phyloP scores from a whole-genome alignment of 371 early-diverging fungal genomes.

The Coemansia sp. region DNA sequence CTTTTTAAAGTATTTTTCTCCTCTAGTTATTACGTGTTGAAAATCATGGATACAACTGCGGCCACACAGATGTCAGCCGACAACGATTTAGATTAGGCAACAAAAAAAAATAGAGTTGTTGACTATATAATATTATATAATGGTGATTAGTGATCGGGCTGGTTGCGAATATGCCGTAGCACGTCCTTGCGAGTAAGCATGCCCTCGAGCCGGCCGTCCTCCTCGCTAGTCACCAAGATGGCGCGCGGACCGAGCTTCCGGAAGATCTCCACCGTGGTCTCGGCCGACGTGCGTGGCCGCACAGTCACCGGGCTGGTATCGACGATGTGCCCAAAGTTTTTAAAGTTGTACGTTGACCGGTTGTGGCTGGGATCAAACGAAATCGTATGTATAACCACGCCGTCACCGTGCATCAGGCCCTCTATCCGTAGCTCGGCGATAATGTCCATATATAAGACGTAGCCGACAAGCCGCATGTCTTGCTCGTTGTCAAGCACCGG shows the following conservation, averaged over 20 bases:
- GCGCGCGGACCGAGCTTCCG: slow-evolving; percentile 84
- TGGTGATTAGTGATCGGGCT: not conserved
- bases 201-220: slow-evolving; percentile 65
- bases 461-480: slow-evolving; percentile 76
- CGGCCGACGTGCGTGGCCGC: slow-evolving; percentile 75
- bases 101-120: no score
- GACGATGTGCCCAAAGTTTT: slow-evolving; percentile 69
- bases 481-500: slow-evolving; percentile 76
- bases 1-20: no score
- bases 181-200: slow-evolving; percentile 80
- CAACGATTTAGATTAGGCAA: no score
- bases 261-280: slow-evolving; percentile 88
- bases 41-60: no score
- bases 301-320: slow-evolving; percentile 85
- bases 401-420: not conserved
- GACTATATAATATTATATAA: no score
- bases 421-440: not conserved
- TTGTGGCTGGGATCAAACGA: not conserved
- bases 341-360: slow-evolving; percentile 33
- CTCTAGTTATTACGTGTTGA: no score
- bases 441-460: slow-evolving; percentile 54
- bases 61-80: no score
- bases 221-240: slow-evolving; percentile 64
- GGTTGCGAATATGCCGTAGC: slow-evolving; percentile 36
- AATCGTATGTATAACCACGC: no score